Base-by-base conservation (phyloP, 2,329 filamentous ascomycete genomes). In the Tolypocladium tundrense region DNA sequence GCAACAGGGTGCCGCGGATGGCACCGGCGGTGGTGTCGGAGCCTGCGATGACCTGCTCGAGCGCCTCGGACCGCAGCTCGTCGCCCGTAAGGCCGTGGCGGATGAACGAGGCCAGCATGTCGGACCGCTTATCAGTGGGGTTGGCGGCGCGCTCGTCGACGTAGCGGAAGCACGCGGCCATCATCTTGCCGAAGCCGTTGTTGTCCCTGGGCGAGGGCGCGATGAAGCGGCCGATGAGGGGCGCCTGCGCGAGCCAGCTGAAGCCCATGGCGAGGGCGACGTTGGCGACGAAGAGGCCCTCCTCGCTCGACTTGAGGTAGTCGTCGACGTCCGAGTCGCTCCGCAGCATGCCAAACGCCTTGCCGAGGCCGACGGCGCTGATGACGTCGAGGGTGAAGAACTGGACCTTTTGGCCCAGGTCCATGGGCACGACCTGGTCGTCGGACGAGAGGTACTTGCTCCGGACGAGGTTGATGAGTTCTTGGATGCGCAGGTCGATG, bases 311-410 rank as follows among this genome's bases (percentile, higher is more conserved):
- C 51, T 70, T 63, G 43, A 78, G 58, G 56, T 77, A 74, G 11
- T 64, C 64, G 43, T 77, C 70, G 1, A 77, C 66, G 53, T 83
- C 80, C 1, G 66, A 61, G 61, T 83, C 77, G 8, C 67, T 66
- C 1, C 65, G 65, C 3, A 83, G 67, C 64, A 80, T 74, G 33
- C 79, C 78, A 57, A 80, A 82, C 0, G 75, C 54, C 16, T 72
- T 67, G n/a, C 80, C 79, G 19, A 82, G 74, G 0, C 77, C 77
- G 19, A 84, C 68, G 31, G 73, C 70, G 50, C 74, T 78, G 59
- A 84, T 79, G 10, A 81, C 77, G 61, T 84, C 81, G 1, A 83
- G 68, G 0, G 79, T 79, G 58, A 83, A 78, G 65, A 72, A 81
- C 21, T 79, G 75, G 0, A 77, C 67, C 57, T 78, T 78, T 19